Conservation (phyloP, 2,329 filamentous ascomycete genomes). For the Elsinoe australis region DNA sequence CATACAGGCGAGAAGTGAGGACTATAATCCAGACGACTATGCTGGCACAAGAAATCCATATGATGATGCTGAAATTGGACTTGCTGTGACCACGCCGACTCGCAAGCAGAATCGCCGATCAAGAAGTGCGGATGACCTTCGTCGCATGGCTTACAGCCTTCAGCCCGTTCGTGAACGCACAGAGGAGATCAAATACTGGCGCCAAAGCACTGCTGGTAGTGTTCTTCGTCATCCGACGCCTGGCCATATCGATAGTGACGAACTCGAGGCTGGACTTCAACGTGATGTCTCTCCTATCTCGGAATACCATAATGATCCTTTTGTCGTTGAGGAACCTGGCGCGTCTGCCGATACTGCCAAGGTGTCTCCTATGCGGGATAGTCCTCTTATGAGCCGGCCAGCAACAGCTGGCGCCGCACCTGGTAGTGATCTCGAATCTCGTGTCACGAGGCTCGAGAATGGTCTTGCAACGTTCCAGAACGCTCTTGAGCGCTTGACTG, state of each 20-base stretch:
- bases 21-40: slow-evolving; percentile 8
- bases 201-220: slow-evolving; percentile 28
- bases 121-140: slow-evolving; percentile 30
- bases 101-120: slow-evolving; percentile 29
- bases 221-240: slow-evolving; percentile 25
- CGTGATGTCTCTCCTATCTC: slow-evolving; percentile 5
- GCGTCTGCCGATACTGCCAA: neutral
- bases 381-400: slow-evolving; percentile 13
- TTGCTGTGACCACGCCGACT: slow-evolving; percentile 20
- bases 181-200: slow-evolving; percentile 32
- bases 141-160: slow-evolving; percentile 19
- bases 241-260: neutral
- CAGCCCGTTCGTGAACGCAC: slow-evolving; percentile 27
- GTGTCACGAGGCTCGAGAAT: slow-evolving; percentile 30
- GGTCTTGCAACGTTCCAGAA: slow-evolving; percentile 29
- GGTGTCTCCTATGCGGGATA: slow-evolving; percentile 15
- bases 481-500: slow-evolving; percentile 28
- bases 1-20: slow-evolving; percentile 13
- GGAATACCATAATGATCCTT: slow-evolving; percentile 1
- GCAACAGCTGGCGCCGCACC: slow-evolving; percentile 19
- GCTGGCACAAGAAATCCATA: slow-evolving; percentile 6
- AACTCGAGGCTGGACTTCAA: neutral
- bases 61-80: slow-evolving; percentile 18
- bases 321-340: slow-evolving; percentile 1
- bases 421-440: slow-evolving; percentile 29